Evolutionary conservation across 345 rosid species (phyloP).

Genomic region (Mangifera indica): DNA sequence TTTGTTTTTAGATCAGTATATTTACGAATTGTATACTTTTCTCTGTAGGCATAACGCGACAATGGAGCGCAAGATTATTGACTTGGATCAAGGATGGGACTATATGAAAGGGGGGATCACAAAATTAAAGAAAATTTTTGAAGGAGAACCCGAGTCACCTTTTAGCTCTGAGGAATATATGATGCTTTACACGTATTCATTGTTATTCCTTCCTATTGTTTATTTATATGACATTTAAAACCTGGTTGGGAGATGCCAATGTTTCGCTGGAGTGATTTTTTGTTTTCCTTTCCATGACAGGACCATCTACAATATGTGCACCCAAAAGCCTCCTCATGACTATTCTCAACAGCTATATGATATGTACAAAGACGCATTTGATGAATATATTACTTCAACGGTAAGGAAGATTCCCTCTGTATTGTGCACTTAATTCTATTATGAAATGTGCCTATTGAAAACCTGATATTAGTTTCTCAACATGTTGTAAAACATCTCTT

Average conservation of each 20-base stretch:
- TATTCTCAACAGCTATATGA: slow-evolving; percentile 87
- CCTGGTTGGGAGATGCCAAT: too few relatives aligned
- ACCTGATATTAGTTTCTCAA: too few relatives aligned
- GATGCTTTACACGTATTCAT: slow-evolving; percentile 71
- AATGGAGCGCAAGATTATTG: slow-evolving; percentile 66
- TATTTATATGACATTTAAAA: too few relatives aligned
- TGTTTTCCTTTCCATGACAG: slow-evolving; percentile 29
- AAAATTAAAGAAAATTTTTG: slow-evolving; percentile 77
- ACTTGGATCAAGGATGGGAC: slow-evolving; percentile 84
- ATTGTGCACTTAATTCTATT: not conserved
- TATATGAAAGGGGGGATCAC: slow-evolving; percentile 69
- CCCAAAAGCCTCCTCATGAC: slow-evolving; percentile 80
- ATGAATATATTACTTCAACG: slow-evolving; percentile 57
- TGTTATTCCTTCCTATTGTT: not conserved
- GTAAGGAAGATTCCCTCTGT: slow-evolving; percentile 41
- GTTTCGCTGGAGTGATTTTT: too few relatives aligned
- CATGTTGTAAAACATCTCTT: not conserved
- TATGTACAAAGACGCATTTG: slow-evolving; percentile 65
- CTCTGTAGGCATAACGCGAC: slow-evolving; percentile 1
- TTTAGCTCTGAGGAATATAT: slow-evolving; percentile 75
- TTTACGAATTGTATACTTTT: too few relatives aligned
- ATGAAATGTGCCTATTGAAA: not conserved
- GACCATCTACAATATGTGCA: slow-evolving; percentile 78
- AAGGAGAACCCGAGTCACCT: slow-evolving; percentile 54
- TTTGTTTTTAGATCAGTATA: not conserved